Base-by-base conservation (phyloP, 768 basidiomycete species). In the Lactifluus hygrophoroides region DNA sequence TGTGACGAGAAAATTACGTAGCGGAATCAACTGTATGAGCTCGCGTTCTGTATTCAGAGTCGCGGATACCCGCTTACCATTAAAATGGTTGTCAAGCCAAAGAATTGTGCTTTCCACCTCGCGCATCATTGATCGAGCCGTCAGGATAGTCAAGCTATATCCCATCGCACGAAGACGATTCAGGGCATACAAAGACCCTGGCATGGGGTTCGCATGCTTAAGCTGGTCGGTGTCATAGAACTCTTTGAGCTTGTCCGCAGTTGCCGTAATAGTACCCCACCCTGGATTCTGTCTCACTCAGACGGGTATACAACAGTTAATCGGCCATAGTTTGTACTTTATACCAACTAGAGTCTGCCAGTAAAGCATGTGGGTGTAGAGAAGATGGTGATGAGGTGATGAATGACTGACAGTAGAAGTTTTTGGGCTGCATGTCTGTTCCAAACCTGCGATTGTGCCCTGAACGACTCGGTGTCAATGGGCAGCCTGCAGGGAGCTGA, bases 181-280 rank as follows among this genome's bases (percentile, higher is more conserved):
- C n/a, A 63, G 35, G n/a, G 51, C 56, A 16, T 60, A 44, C 38
- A 44, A 38, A 25, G 62, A 51, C 21, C 62, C 62, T 28, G 51
- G 51, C 19, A 61, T 35, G 19, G 62, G 28, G 5, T 8, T n/a
- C 6, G 62, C 62, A 28, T 61, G 17, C 17, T 21, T 17, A 43
- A 64, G 56, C 9, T 64, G 48, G 17, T 64, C 60, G n/a, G 52
- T 55, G 44, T 47, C 51, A 23, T 64, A 62, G 47, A 64, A 58
- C 10, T 53, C 54, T 17, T 53, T 45, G 52, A 58, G 45, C 38
- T 64, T 64, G 21, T 38, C 45, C 44, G 32, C 19, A 10, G 61
- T 64, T 9, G 51, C 37, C 23, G 58, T 34, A 30, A 60, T 54
- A 5, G 58, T 54, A 14, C 62, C 62, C 62, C 62, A 63, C 5